Conservation (phyloP, 345 rosid genomes). For the Stellera chamaejasme region DNA sequence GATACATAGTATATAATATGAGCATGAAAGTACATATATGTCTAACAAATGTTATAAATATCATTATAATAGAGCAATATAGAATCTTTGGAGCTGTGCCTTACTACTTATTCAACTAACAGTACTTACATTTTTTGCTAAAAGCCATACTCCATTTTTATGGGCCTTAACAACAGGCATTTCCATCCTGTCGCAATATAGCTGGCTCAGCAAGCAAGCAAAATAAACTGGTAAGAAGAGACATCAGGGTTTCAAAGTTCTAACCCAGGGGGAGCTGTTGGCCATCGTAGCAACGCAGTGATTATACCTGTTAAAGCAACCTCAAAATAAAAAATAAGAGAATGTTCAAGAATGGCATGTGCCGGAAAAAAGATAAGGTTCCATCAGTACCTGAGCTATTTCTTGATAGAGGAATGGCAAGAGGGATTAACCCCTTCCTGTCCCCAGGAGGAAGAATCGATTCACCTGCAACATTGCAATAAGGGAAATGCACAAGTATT, state of each 20-base stretch:
- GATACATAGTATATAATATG: constrained; percentile 1
- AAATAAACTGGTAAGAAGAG: constrained; percentile 1
- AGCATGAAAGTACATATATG: constrained; percentile 2
- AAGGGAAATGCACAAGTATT: no score
- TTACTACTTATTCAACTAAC: background rate
- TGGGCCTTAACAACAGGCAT: constrained; percentile 81
- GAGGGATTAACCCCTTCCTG: constrained; percentile 65
- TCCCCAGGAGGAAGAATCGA: constrained; percentile 65
- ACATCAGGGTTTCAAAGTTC: constrained; percentile 10
- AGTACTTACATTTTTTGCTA: constrained; percentile 65
- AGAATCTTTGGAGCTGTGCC: background rate
- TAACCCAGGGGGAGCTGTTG: constrained; percentile 76
- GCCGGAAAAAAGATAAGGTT: constrained; percentile 3
- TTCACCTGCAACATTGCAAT: constrained; percentile 35
- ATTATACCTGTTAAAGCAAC: constrained; percentile 34
- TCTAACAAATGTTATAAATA: background rate
- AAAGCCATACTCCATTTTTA: constrained; percentile 73
- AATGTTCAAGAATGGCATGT: constrained; percentile 1
- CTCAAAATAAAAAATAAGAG: constrained; percentile 7
- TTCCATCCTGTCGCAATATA: constrained; percentile 52
- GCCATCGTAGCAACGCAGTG: constrained; percentile 80
- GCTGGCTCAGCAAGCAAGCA: constrained; percentile 9
- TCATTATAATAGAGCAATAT: constrained; percentile 6
- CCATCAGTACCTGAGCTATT: constrained; percentile 40
- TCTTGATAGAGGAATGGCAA: constrained; percentile 57